These are phyloP conservation scores for Cymbidium sinense DNA, from an alignment of 106 monocot species.

Conservation along the genomic window DNA sequence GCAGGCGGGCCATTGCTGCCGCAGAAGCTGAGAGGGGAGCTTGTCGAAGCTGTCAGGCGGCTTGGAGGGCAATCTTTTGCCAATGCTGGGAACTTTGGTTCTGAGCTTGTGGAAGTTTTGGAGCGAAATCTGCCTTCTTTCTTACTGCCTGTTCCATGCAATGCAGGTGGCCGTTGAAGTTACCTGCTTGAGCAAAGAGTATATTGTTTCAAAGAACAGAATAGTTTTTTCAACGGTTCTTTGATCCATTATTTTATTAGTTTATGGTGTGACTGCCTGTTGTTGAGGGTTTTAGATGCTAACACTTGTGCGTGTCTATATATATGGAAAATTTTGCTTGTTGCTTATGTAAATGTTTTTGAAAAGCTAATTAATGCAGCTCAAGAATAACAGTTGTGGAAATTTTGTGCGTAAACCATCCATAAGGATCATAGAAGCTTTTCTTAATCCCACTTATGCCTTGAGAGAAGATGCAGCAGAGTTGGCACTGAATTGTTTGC, in stretches of 20 bases:
- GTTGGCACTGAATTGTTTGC: too few relatives aligned
- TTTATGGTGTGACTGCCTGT: not conserved
- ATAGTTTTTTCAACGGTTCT: constrained; percentile 2
- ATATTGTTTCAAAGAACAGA: not conserved
- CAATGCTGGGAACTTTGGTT: constrained; percentile 27
- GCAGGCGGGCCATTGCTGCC: constrained; percentile 54
- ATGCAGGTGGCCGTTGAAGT: not conserved
- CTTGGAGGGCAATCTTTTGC: constrained; percentile 17
- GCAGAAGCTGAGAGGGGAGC: constrained; percentile 73
- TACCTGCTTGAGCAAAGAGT: not conserved
- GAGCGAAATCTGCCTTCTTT: constrained; percentile 77
- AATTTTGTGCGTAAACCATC: not conserved
- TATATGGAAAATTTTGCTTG: not conserved
- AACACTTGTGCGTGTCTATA: not conserved
- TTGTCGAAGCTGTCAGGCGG: constrained; percentile 67
- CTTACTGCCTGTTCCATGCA: constrained; percentile 7
- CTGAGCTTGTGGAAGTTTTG: constrained; percentile 72
- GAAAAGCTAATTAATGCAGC: not conserved
- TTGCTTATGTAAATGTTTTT: not conserved
- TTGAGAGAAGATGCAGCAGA: too few relatives aligned
- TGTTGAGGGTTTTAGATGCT: constrained; percentile 3
- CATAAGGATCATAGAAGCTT: too few relatives aligned
- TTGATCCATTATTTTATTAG: constrained; percentile 8
- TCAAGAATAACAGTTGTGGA: not conserved
- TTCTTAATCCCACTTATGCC: too few relatives aligned